These are phyloP conservation scores for Phialophora tarda DNA, from an alignment of 2,329 filamentous ascomycete species.

Conservation along the genomic window DNA sequence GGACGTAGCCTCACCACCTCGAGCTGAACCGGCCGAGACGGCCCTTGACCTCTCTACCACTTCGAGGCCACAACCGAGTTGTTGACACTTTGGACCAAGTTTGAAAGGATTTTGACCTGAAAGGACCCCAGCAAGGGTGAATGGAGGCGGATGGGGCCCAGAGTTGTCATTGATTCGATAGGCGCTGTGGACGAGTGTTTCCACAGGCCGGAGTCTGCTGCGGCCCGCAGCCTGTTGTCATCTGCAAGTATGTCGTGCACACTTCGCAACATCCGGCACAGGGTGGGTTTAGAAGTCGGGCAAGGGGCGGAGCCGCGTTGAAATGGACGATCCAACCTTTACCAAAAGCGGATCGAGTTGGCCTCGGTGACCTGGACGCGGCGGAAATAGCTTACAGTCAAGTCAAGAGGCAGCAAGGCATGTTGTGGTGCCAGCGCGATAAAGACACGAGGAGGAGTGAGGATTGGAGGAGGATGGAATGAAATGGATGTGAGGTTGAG, in stretches of 20 bases:
- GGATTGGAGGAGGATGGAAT: not conserved
- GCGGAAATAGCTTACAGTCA: not conserved
- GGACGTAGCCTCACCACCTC: not conserved
- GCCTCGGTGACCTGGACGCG: not conserved
- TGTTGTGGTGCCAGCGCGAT: not conserved
- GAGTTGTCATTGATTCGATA: not conserved
- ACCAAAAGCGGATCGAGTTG: conserved; percentile 18
- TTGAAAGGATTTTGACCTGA: not conserved
- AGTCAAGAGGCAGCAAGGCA: not conserved
- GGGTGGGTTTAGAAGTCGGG: conserved; percentile 22
- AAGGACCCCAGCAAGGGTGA: not conserved
- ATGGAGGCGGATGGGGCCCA: conserved; percentile 14
- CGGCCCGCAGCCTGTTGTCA: conserved; percentile 33
- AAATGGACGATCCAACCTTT: not conserved
- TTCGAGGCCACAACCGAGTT: not conserved
- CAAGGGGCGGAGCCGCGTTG: conserved; percentile 30
- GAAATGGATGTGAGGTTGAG: not conserved
- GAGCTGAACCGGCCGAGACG: conserved; percentile 13
- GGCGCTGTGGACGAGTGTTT: conserved; percentile 6
- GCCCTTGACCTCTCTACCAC: conserved; percentile 18
- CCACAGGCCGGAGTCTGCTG: conserved; percentile 19
- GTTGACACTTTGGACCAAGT: conserved; percentile 14
- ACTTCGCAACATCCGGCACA: conserved; percentile 18
- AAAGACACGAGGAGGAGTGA: not conserved
- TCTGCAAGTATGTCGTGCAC: conserved; percentile 36